These are phyloP conservation scores for peach (Prunus persica) DNA, from an alignment of 306 rosid genomes.

Conservation along the genomic window DNA sequence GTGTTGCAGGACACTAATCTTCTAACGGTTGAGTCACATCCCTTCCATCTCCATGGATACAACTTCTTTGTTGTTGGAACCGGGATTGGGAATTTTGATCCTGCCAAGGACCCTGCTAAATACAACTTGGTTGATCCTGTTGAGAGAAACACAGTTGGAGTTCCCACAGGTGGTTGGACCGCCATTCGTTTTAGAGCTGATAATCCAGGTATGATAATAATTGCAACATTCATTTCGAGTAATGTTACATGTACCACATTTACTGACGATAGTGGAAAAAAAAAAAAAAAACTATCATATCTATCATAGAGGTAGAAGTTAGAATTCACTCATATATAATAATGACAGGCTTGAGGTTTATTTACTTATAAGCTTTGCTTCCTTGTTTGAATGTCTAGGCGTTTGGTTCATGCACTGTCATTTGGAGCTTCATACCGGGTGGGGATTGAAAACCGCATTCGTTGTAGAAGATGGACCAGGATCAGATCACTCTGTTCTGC, in stretches of 20 bases:
- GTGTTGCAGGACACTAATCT: slow-evolving; percentile 73
- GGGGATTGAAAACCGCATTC: slow-evolving; percentile 82
- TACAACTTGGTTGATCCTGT: slow-evolving; percentile 75
- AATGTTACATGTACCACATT: not conserved
- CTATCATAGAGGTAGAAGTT: too few species aligned
- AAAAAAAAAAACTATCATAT: too few species aligned
- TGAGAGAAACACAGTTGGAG: slow-evolving; percentile 78
- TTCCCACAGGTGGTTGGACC: slow-evolving; percentile 82
- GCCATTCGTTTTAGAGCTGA: slow-evolving; percentile 71
- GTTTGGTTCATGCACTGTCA: slow-evolving; percentile 93
- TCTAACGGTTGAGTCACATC: slow-evolving; percentile 69
- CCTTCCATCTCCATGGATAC: slow-evolving; percentile 77
- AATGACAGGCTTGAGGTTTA: not conserved
- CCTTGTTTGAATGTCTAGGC: slow-evolving; percentile 34
- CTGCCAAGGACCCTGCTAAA: slow-evolving; percentile 61
- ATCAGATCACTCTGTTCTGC: slow-evolving; percentile 52
- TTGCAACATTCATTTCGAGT: not conserved
- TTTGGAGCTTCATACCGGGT: slow-evolving; percentile 74
- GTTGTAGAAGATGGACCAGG: slow-evolving; percentile 72
- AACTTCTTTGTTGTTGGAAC: slow-evolving; percentile 69
- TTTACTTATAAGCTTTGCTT: not conserved
- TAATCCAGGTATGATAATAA: slow-evolving; percentile 56
- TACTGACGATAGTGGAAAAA: not conserved
- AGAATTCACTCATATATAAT: too few species aligned
- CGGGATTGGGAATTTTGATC: slow-evolving; percentile 72